Conservation (phyloP, 139 green algal genomes). For the Nannochloris sp. region DNA sequence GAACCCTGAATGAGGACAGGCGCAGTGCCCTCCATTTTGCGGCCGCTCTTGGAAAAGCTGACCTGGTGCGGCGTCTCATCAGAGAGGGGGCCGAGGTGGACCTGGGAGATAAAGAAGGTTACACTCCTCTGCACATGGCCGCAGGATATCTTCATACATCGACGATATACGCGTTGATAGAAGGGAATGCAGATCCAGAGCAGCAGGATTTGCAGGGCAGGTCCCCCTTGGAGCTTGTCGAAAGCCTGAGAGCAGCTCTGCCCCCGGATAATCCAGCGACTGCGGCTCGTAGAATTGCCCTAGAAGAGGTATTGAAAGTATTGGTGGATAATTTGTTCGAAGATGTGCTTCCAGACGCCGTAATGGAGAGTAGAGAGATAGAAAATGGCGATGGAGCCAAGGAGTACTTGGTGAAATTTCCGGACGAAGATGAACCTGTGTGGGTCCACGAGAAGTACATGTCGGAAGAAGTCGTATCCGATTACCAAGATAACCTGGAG, state of each 20-base stretch:
- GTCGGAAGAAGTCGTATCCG: constrained; percentile 57
- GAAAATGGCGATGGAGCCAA: constrained; percentile 13
- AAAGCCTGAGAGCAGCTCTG: constrained; percentile 50
- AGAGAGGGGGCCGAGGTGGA: constrained; percentile 63
- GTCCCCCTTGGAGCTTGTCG: constrained; percentile 53
- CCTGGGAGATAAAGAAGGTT: constrained; percentile 72
- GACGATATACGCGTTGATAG: constrained; percentile 48
- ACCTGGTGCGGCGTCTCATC: constrained; percentile 47
- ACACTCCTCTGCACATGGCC: constrained; percentile 79
- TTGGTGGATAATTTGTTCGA: constrained; percentile 68
- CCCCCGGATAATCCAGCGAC: constrained; percentile 36
- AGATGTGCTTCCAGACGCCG: constrained; percentile 46
- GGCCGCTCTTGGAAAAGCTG: constrained; percentile 47
- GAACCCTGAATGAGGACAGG: constrained; percentile 61
- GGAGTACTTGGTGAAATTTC: constrained; percentile 65
- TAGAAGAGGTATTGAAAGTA: constrained; percentile 61
- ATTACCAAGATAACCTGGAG: constrained; percentile 63
- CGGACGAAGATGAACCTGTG: constrained; percentile 35
- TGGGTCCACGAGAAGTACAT: constrained; percentile 55
- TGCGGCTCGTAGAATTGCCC: constrained; percentile 48
- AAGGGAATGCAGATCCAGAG: constrained; percentile 54
- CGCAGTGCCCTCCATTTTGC: constrained; percentile 79
- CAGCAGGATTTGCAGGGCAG: constrained; percentile 31
- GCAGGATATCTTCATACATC: constrained; percentile 60
- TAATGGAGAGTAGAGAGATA: constrained; percentile 38